Evolutionary conservation across 1,139 yeast genomes (phyloP).

Genomic region (Casaregolazyma lundiana): DNA sequence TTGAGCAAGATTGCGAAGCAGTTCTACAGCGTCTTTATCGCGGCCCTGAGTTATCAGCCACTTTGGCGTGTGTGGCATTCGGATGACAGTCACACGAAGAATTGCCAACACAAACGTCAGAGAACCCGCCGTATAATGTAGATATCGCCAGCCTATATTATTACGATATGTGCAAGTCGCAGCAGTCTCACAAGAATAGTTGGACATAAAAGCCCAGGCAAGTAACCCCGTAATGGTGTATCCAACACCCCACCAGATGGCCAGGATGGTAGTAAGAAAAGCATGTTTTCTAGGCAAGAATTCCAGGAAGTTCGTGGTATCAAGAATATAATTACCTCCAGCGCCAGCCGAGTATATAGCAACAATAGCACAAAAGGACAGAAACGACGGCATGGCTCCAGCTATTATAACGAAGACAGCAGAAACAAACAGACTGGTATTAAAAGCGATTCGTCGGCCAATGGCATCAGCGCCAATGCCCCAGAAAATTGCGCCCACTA

Average conservation of each 20-base stretch:
- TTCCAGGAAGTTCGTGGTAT: constrained; percentile 55
- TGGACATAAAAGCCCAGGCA: constrained; percentile 53
- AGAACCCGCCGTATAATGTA: constrained; percentile 48
- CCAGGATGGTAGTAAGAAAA: constrained; percentile 50
- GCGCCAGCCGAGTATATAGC: constrained; percentile 45
- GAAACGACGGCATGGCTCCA: constrained; percentile 42
- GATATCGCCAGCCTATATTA: constrained; percentile 57
- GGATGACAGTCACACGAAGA: constrained; percentile 42
- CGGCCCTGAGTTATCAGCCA: constrained; percentile 47
- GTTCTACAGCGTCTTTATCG: constrained; percentile 43
- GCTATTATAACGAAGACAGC: constrained; percentile 52
- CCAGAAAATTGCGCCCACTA: constrained; percentile 54
- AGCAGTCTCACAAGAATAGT: constrained; percentile 41
- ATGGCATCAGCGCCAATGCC: constrained; percentile 57
- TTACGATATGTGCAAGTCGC: constrained; percentile 41
- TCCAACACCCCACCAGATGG: constrained; percentile 59
- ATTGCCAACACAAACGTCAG: constrained; percentile 48
- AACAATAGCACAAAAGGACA: constrained; percentile 46
- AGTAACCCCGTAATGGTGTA: constrained; percentile 50
- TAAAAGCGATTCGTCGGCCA: constrained; percentile 56
- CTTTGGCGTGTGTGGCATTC: constrained; percentile 54
- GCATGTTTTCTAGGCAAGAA: constrained; percentile 49
- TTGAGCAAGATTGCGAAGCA: constrained; percentile 18
- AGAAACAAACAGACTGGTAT: constrained; percentile 46
- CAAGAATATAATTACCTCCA: constrained; percentile 58